Evolutionary conservation across 768 basidiomycete genomes (phyloP).

Genomic region (Calocera viscosa): DNA sequence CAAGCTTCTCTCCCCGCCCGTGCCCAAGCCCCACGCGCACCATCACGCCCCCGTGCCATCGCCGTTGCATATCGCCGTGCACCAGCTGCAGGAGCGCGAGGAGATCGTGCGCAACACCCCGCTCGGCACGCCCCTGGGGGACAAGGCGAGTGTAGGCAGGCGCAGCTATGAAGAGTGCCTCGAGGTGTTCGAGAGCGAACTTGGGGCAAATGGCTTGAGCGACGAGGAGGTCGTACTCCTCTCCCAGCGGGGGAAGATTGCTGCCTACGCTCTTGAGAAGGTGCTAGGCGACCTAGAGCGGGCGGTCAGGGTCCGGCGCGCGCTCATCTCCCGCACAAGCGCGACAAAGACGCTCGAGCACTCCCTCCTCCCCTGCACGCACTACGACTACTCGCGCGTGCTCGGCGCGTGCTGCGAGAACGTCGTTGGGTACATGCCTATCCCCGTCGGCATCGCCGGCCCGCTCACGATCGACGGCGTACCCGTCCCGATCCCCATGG

Average conservation of each 20-base stretch:
- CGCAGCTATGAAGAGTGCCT: conserved; percentile 65
- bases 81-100: neutral
- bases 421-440: conserved; percentile 90
- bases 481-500: conserved; percentile 89
- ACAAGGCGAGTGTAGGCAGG: neutral
- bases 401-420: conserved; percentile 98
- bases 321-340: conserved; percentile 83
- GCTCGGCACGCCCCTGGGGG: neutral
- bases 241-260: conserved; percentile 82
- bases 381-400: conserved; percentile 90
- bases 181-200: conserved; percentile 63
- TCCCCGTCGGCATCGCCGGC: conserved; percentile 93
- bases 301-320: conserved; percentile 74
- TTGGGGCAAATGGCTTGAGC: conserved; percentile 53
- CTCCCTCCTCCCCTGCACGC: conserved; percentile 66
- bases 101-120: neutral
- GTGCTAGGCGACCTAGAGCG: conserved; percentile 77
- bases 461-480: conserved; percentile 83
- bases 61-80: too few relatives aligned
- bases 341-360: conserved; percentile 68
- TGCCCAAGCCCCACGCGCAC: neutral
- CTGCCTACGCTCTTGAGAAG: conserved; percentile 92
- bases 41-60: neutral
- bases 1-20: neutral
- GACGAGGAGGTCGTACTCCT: conserved; percentile 89